Evolutionary conservation across 345 rosid genomes (phyloP).

Genomic region (Raphanus raphanistrum): DNA sequence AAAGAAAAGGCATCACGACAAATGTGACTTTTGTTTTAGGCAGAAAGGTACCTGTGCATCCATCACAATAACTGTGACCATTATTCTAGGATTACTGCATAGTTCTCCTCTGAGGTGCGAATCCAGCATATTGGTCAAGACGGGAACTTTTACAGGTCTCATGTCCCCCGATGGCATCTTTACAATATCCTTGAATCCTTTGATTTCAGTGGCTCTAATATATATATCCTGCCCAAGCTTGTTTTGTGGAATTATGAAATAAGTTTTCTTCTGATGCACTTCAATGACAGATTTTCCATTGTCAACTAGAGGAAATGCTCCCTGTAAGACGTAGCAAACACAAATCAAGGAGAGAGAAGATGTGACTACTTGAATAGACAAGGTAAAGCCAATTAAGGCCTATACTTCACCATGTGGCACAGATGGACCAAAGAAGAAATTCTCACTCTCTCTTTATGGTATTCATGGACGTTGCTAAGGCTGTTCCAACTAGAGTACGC

Average conservation of each 20-base stretch:
- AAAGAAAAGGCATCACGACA: neutral
- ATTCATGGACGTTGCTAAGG: slow-evolving; percentile 57
- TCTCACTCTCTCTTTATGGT: slow-evolving; percentile 51
- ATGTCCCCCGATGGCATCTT: slow-evolving; percentile 92
- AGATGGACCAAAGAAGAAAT: slow-evolving; percentile 16
- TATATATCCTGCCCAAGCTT: slow-evolving; percentile 94
- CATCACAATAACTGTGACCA: slow-evolving; percentile 72
- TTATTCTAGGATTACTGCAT: slow-evolving; percentile 50
- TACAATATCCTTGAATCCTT: slow-evolving; percentile 54
- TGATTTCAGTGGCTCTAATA: slow-evolving; percentile 66
- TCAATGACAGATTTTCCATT: slow-evolving; percentile 60
- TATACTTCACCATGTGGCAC: slow-evolving; percentile 12
- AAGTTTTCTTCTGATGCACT: slow-evolving; percentile 72
- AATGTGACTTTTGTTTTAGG: neutral
- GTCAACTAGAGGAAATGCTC: slow-evolving; percentile 47
- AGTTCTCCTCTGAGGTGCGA: slow-evolving; percentile 68
- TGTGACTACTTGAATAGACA: too few relatives aligned
- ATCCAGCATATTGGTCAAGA: slow-evolving; percentile 80
- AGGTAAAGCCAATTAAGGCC: too few relatives aligned
- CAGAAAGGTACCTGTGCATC: slow-evolving; percentile 68
- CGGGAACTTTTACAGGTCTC: slow-evolving; percentile 87
- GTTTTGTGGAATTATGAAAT: slow-evolving; percentile 82
- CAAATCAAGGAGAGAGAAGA: slow-evolving; percentile 7
- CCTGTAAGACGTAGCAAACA: slow-evolving; percentile 46
- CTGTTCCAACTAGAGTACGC: slow-evolving; percentile 97